Evolutionary conservation across 768 basidiomycete genomes (phyloP).

Genomic region (Tubosaeta brunneosetosa): DNA sequence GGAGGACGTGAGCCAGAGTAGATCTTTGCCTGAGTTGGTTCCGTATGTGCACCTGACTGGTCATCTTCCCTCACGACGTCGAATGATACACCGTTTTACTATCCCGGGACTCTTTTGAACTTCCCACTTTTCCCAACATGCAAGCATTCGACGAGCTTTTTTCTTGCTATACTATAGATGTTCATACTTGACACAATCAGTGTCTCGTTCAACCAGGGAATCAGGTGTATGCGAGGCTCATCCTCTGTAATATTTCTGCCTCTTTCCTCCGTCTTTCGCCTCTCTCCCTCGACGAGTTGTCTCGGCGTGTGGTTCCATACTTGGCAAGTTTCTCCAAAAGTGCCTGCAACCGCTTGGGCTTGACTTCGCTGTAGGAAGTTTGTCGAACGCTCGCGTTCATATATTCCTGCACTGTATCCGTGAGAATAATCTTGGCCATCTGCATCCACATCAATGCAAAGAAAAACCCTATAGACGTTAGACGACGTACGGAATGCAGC

Average conservation of each 20-base stretch:
- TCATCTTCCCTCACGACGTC: conserved; percentile 58
- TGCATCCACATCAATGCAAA: conserved; percentile 25
- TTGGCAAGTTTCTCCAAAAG: conserved; percentile 76
- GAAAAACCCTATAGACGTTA: background rate
- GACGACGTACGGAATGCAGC: conserved; percentile 61
- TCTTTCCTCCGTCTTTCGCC: conserved; percentile 73
- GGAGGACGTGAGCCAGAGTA: conserved; percentile 54
- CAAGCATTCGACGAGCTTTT: conserved; percentile 3
- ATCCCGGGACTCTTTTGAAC: conserved; percentile 24
- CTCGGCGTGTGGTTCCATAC: conserved; percentile 59
- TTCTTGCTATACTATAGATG: conserved; percentile 16
- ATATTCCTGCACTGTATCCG: conserved; percentile 74
- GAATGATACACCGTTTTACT: conserved; percentile 47
- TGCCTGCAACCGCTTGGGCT: conserved; percentile 65
- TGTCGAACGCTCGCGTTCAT: conserved; percentile 68
- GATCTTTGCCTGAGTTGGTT: conserved; percentile 34
- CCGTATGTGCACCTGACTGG: conserved; percentile 45
- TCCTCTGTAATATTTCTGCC: conserved; percentile 69
- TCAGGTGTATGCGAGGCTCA: conserved; percentile 29
- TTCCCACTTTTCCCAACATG: conserved; percentile 12
- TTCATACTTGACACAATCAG: conserved; percentile 6
- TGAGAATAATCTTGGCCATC: conserved; percentile 70
- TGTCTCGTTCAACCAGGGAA: conserved; percentile 1
- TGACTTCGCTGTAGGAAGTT: conserved; percentile 59
- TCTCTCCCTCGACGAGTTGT: conserved; percentile 53